These are phyloP conservation scores for Neoboletus magnificus DNA, from an alignment of 768 basidiomycete genomes.

Conservation along the genomic window DNA sequence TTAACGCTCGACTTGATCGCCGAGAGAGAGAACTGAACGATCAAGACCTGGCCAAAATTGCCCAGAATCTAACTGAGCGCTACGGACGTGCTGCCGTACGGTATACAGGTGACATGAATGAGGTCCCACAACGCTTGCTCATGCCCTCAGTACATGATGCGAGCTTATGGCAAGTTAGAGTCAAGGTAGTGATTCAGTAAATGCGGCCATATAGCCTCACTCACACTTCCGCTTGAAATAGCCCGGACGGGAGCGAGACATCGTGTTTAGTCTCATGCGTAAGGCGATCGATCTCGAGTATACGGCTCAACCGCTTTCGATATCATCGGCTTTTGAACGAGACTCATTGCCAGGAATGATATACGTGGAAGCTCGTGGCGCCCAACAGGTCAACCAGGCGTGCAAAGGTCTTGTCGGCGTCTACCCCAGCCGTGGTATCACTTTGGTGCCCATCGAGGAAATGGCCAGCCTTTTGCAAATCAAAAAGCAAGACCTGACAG, in stretches of 20 bases:
- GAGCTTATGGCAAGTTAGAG: conserved; percentile 91
- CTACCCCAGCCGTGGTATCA: conserved; percentile 77
- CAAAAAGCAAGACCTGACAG: conserved; percentile 87
- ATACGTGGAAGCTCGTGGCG: conserved; percentile 90
- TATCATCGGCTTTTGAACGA: conserved; percentile 92
- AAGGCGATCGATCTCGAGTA: conserved; percentile 87
- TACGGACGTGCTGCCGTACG: conserved; percentile 67
- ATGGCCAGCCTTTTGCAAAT: conserved; percentile 96
- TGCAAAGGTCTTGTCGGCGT: conserved; percentile 90
- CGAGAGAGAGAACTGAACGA: conserved; percentile 72
- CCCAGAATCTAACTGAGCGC: conserved; percentile 73
- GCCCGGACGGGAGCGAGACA: conserved; percentile 90
- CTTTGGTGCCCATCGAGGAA: conserved; percentile 92
- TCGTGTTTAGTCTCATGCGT: conserved; percentile 92
- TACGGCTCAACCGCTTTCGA: conserved; percentile 72
- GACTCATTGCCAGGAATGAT: conserved; percentile 95
- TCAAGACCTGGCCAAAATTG: conserved; percentile 80
- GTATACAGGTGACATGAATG: conserved; percentile 90
- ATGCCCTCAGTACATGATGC: conserved; percentile 98
- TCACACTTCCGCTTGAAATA: conserved; percentile 28
- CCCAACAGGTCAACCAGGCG: conserved; percentile 82
- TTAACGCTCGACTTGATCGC: conserved; percentile 68
- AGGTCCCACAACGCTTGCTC: conserved; percentile 85
- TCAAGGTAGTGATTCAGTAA: conserved; percentile 58
- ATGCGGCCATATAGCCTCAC: not conserved